phyloP scores from a whole-genome alignment of 768 basidiomycete genomes.

The Serendipita vermifera region DNA sequence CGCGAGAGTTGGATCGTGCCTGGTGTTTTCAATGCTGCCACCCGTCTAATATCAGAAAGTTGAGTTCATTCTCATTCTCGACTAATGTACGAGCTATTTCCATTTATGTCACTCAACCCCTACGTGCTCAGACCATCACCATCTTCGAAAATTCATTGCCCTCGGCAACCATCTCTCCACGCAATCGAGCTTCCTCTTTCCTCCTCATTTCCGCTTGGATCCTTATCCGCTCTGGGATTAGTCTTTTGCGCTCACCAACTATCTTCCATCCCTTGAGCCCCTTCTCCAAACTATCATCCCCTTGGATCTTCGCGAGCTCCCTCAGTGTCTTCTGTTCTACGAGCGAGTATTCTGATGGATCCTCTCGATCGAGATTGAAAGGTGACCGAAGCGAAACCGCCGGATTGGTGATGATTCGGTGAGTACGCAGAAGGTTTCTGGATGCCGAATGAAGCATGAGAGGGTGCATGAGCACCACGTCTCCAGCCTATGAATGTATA shows the following conservation, averaged over 20 bases:
- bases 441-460: slow-evolving; percentile 54
- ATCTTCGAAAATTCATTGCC: background rate
- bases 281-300: slow-evolving; percentile 20
- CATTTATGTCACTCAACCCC: no score
- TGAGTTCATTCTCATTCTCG: no score
- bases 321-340: slow-evolving; percentile 48
- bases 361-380: slow-evolving; percentile 37
- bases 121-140: no score
- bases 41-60: no score
- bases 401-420: slow-evolving; percentile 53
- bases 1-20: no score
- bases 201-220: slow-evolving; percentile 36
- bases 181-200: slow-evolving; percentile 25
- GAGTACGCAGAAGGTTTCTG: slow-evolving; percentile 39
- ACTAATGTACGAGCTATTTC: no score
- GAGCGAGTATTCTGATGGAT: slow-evolving; percentile 31
- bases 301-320: slow-evolving; percentile 34
- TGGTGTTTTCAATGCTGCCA: no score
- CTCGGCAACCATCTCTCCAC: background rate
- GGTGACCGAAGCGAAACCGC: slow-evolving; percentile 43
- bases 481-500: slow-evolving; percentile 32
- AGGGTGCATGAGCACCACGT: slow-evolving; percentile 50
- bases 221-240: slow-evolving; percentile 35
- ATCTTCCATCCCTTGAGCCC: slow-evolving; percentile 25
- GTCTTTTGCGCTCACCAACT: slow-evolving; percentile 33